Evolutionary conservation across 331 rosid genomes (phyloP).

Genomic region (Pyrus hybrid): DNA sequence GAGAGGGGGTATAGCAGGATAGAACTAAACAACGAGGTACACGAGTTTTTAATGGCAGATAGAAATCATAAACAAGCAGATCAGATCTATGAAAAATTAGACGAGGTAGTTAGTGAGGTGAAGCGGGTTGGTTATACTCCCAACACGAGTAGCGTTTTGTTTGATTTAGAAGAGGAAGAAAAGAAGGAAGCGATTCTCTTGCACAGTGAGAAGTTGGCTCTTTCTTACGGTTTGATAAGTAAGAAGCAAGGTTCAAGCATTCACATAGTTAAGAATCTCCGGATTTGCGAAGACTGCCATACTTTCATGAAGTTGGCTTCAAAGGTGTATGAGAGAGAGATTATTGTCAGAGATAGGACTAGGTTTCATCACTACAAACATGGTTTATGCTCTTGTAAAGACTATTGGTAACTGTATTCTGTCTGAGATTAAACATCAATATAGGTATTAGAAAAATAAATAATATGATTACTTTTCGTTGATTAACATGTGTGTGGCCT

Average conservation of each 20-base stretch:
- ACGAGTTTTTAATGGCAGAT: constrained; percentile 73
- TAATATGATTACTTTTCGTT: not conserved
- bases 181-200: constrained; percentile 55
- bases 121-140: constrained; percentile 63
- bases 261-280: constrained; percentile 63
- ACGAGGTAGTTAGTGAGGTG: constrained; percentile 52
- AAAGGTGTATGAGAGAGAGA: constrained; percentile 48
- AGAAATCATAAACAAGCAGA: constrained; percentile 55
- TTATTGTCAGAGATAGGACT: constrained; percentile 71
- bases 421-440: not conserved
- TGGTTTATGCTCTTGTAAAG: constrained; percentile 76
- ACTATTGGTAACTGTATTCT: constrained; percentile 50
- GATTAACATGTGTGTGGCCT: not conserved
- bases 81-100: constrained; percentile 60
- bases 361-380: constrained; percentile 67
- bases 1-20: constrained; percentile 79
- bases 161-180: constrained; percentile 74
- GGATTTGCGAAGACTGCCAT: constrained; percentile 85
- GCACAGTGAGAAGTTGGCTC: constrained; percentile 89
- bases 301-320: constrained; percentile 82
- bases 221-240: constrained; percentile 62
- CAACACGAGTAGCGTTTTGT: constrained; percentile 33
- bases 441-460: no score
- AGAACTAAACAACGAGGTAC: constrained; percentile 56
- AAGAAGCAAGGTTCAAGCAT: constrained; percentile 33